Evolutionary conservation across 1,284 basidiomycete genomes (phyloP), one percentile per base, ranked within the genome.

Genomic region (Tylopilus sp.): DNA sequence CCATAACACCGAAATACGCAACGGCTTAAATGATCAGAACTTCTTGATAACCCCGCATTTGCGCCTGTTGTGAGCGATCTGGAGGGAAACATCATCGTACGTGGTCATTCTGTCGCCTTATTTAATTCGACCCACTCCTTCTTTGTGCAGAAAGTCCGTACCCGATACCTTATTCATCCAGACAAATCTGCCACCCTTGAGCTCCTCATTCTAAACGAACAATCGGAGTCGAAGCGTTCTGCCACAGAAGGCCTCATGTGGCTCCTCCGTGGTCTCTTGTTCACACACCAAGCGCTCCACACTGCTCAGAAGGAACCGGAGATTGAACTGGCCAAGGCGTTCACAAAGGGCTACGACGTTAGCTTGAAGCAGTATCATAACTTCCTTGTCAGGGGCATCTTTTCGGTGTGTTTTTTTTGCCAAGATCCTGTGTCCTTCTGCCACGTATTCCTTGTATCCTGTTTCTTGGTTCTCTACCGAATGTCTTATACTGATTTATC

Each of bases 171-270:
- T 51, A 87, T 90, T 6, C 82, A 86, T 52, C 91, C 91, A 6
- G 81, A 81, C 7, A 78, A 87, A 69, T 95, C 93, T 2, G 80
- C 81, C 41, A 98, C 97, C 3, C 88, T 99, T 51, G 94, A 99
- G 80, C 82, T 86, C 63, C 89, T 99, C 47, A 90, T 98, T 13
- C 87, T 87, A 74, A 92, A 94, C 75, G 98, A 99, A 81, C 91
- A 94, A 78, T 85, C 84, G 36, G 92, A 95, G 79, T 96, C 97
- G 85, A 95, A 96, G 81, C 86, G 88, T 18, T 87, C 88, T 1
- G 95, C 97, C 6, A 98, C 96, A 0, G 93, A 98, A 73, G 96
- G 95, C 22, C 86, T 99, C 62, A 84, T 98, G 81, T 99, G 97
- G 97, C 87, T 99, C 58, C 84, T 91, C 63, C 90, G 95, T 47